Evolutionary conservation across 345 rosid species (phyloP).

Genomic region (Linum trigynum): DNA sequence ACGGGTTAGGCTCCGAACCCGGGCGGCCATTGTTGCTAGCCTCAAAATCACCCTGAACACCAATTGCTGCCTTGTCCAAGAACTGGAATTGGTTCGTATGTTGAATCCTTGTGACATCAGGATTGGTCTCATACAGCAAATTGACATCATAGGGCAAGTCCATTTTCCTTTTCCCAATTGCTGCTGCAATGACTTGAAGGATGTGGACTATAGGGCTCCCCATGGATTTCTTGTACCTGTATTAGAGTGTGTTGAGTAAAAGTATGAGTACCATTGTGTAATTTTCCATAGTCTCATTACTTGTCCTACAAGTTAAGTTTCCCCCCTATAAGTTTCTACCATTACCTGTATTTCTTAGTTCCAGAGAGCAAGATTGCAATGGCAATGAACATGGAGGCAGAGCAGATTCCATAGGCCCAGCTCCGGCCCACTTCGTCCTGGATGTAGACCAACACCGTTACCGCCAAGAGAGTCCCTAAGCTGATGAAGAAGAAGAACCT

Average conservation of each 20-base stretch:
- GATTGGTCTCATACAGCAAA: slow-evolving; percentile 1
- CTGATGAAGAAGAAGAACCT: slow-evolving; percentile 6
- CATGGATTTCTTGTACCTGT: slow-evolving; percentile 1
- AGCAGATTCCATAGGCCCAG: slow-evolving; percentile 3
- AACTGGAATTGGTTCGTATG: not conserved
- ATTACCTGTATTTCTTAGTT: not conserved
- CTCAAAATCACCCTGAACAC: not conserved
- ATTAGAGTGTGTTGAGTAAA: no score
- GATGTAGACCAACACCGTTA: not conserved
- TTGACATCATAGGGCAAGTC: not conserved
- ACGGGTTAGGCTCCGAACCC: not conserved
- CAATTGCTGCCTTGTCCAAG: slow-evolving; percentile 2
- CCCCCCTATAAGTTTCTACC: no score
- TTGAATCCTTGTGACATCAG: not conserved
- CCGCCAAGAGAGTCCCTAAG: not conserved
- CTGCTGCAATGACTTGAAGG: not conserved
- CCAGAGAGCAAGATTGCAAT: not conserved
- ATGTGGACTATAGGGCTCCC: slow-evolving; percentile 2
- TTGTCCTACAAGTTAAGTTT: no score
- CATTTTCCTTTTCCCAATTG: slow-evolving; percentile 3
- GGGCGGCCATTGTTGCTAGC: not conserved
- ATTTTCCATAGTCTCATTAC: no score
- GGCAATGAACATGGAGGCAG: not conserved
- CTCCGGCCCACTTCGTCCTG: slow-evolving; percentile 5
- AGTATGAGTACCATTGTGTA: no score